Percentiles rank a stretch among this genome's conserved stretches.
These are phyloP conservation scores for Annulohypoxylon stygium DNA, from an alignment of 495 filamentous ascomycete genomes.

Conservation along the genomic window DNA sequence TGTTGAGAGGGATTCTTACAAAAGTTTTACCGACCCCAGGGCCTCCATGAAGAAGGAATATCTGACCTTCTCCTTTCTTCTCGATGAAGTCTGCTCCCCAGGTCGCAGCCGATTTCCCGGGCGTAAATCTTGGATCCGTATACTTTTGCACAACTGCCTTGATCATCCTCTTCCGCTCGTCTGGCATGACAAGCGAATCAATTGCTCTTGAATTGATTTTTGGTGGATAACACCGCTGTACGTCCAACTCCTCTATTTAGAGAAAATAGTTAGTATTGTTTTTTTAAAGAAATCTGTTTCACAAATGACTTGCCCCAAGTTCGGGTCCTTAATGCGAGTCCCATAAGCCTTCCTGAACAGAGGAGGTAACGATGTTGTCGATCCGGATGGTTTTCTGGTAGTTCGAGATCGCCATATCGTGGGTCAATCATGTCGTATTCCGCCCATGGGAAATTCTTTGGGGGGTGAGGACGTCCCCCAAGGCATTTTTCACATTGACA, in stretches of 20 bases:
- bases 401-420: neutral
- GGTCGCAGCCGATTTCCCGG: neutral
- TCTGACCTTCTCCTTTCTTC: slow-evolving; percentile 62
- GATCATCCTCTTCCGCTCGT: slow-evolving; percentile 2
- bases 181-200: neutral
- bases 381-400: neutral
- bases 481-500: neutral
- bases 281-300: neutral
- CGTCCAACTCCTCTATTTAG: neutral
- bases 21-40: slow-evolving; percentile 67
- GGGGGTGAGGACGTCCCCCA: neutral
- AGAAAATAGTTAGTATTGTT: neutral
- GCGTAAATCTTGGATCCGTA: neutral
- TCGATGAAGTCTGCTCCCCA: slow-evolving; percentile 55
- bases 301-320: slow-evolving; percentile 2
- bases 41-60: slow-evolving; percentile 66
- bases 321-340: neutral
- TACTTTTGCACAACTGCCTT: slow-evolving; percentile 3
- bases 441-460: neutral
- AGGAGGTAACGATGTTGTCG: neutral
- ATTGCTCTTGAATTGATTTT: neutral
- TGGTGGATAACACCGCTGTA: neutral
- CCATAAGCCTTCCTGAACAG: neutral
- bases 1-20: neutral
- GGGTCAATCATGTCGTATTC: neutral